Conservation (phyloP, 257 asterid species). For the Nicotiana sylvestris region DNA sequence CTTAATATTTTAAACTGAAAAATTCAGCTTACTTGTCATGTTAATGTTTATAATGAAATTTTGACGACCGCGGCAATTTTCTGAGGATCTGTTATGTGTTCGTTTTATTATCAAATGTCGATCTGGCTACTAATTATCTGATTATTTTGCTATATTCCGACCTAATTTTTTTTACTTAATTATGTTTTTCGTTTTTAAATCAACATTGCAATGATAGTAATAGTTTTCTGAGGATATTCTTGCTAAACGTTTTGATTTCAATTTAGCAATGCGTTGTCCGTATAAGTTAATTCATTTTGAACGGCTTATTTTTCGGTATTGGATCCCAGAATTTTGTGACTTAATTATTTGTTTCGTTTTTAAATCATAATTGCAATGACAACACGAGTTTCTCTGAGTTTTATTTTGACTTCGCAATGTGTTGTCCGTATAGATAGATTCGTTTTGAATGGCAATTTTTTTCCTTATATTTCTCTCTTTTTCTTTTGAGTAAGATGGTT, state of each 20-base stretch:
- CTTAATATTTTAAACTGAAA: constrained; percentile 24
- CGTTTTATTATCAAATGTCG: not conserved
- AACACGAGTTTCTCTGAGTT: not conserved
- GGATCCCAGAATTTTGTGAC: not conserved
- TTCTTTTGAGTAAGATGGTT: constrained; percentile 39
- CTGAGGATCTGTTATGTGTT: not conserved
- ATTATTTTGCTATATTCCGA: not conserved
- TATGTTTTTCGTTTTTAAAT: not conserved
- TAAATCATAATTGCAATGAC: not conserved
- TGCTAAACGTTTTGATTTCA: not conserved
- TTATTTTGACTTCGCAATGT: not conserved
- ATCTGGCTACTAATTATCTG: not conserved
- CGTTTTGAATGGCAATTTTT: not conserved
- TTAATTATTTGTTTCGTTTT: not conserved
- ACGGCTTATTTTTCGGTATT: not conserved
- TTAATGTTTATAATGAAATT: not conserved
- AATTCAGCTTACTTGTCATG: constrained; percentile 23
- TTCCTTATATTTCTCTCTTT: not conserved
- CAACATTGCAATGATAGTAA: not conserved
- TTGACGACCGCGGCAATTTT: not conserved
- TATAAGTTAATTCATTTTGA: not conserved
- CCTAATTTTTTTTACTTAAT: not conserved
- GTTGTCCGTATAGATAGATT: not conserved
- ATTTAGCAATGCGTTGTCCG: not conserved
- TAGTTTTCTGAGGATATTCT: not conserved